phyloP scores from a whole-genome alignment of 352 stramenopile species.

The Phytophthora multivora region DNA sequence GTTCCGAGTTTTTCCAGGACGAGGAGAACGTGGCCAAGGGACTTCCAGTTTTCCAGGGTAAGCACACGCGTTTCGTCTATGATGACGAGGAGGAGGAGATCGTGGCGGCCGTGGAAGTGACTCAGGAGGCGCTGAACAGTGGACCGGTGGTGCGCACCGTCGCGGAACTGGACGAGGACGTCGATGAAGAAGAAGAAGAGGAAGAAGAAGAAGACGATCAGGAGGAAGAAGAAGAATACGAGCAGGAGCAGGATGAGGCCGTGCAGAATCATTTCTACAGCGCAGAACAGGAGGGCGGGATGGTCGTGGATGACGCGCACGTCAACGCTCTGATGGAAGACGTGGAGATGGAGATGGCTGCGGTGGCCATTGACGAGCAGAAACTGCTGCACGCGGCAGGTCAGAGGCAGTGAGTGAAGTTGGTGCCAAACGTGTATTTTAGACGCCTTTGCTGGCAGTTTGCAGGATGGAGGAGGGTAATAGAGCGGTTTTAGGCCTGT shows the following conservation, averaged over 20 bases:
- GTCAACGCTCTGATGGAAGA: constrained; percentile 62
- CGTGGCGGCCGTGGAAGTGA: constrained; percentile 67
- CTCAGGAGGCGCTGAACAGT: constrained; percentile 48
- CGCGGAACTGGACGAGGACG: constrained; percentile 52
- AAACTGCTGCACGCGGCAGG: constrained; percentile 33
- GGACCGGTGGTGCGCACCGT: constrained; percentile 68
- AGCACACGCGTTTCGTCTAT: constrained; percentile 84
- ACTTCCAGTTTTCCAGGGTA: constrained; percentile 77
- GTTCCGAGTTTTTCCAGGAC: constrained; percentile 71
- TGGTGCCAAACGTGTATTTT: constrained; percentile 27
- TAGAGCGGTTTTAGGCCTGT: constrained; percentile 26
- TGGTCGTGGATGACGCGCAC: constrained; percentile 41
- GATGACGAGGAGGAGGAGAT: constrained; percentile 76
- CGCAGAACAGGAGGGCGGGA: constrained; percentile 15
- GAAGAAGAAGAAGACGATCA: constrained; percentile 46
- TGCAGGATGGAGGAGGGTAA: constrained; percentile 4
- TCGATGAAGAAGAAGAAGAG: constrained; percentile 45
- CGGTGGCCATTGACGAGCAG: constrained; percentile 55
- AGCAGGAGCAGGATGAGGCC: constrained; percentile 22
- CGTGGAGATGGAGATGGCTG: constrained; percentile 74
- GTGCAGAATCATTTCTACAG: constrained; percentile 53
- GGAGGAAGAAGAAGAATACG: constrained; percentile 32
- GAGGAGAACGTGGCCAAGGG: constrained; percentile 57
- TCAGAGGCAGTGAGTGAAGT: constrained; percentile 21
- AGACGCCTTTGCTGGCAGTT: constrained; percentile 7